phyloP scores from a whole-genome alignment of 2,329 filamentous ascomycete species.

The Parascedosporium putredinis region DNA sequence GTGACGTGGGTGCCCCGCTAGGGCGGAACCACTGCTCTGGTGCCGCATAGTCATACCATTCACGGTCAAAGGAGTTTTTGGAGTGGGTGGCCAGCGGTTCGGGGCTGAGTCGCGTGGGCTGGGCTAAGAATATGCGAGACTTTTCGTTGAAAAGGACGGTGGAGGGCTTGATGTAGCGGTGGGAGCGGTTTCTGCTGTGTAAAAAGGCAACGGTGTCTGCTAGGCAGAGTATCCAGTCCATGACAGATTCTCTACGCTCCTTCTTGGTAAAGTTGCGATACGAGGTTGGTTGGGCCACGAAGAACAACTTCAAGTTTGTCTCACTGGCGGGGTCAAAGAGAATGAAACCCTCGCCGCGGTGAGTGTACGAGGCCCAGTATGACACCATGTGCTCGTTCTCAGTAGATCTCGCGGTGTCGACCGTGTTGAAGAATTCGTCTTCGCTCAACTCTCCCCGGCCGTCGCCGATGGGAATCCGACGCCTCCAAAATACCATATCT shows the following conservation, averaged over 20 bases:
- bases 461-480: conserved; percentile 42
- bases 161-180: conserved; percentile 60
- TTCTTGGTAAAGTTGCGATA: conserved; percentile 53
- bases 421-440: conserved; percentile 49
- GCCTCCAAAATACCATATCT: conserved; percentile 45
- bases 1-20: conserved; percentile 21
- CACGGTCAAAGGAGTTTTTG: conserved; percentile 48
- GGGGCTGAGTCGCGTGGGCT: conserved; percentile 41
- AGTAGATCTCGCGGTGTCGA: conserved; percentile 46
- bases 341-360: conserved; percentile 52
- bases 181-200: conserved; percentile 52
- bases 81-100: conserved; percentile 29
- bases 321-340: conserved; percentile 58
- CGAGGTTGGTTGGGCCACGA: conserved; percentile 50
- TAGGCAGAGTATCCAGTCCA: conserved; percentile 69
- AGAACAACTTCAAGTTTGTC: conserved; percentile 55
- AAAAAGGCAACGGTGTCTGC: conserved; percentile 57
- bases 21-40: conserved; percentile 52
- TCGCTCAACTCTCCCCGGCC: conserved; percentile 30
- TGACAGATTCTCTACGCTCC: conserved; percentile 46
- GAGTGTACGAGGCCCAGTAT: conserved; percentile 60
- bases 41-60: conserved; percentile 62
- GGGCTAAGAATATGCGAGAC: conserved; percentile 58
- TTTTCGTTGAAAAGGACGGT: conserved; percentile 56
- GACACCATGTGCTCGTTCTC: conserved; percentile 61